Evolutionary conservation across 2,329 filamentous ascomycete genomes (phyloP).

Genomic region (Hypoxylon sp.): DNA sequence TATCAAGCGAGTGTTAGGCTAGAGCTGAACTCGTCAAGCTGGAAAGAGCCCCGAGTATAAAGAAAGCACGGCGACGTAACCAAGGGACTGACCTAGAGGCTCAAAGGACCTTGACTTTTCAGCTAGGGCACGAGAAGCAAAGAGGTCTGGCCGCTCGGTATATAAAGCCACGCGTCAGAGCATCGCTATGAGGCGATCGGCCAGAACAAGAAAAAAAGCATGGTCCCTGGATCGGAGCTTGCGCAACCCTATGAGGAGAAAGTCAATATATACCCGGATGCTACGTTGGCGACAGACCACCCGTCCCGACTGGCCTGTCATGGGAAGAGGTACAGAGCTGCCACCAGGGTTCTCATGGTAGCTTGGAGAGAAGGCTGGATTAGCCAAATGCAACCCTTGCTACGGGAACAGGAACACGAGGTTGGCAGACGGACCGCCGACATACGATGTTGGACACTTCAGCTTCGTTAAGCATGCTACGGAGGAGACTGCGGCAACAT

Average conservation of each 20-base stretch:
- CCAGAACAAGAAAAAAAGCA: conserved; percentile 25
- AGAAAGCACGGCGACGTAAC: conserved; percentile 6
- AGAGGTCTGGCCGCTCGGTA: conserved; percentile 9
- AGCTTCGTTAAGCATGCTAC: conserved; percentile 8
- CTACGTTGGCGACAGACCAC: conserved; percentile 39
- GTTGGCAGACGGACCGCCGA: conserved; percentile 11
- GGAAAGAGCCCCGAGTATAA: conserved; percentile 8
- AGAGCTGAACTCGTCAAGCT: conserved; percentile 14
- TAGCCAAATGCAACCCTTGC: conserved; percentile 15
- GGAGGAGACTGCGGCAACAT: conserved; percentile 9
- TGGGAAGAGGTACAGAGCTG: conserved; percentile 17
- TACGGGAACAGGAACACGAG: conserved; percentile 25
- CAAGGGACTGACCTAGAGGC: neutral
- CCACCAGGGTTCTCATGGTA: conserved; percentile 21
- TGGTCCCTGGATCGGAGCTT: conserved; percentile 37
- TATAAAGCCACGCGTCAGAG: conserved; percentile 29
- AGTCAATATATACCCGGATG: conserved; percentile 46
- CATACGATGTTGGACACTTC: conserved; percentile 17
- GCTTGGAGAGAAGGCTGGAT: conserved; percentile 22
- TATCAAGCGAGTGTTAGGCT: conserved; percentile 23
- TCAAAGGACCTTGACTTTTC: conserved; percentile 14
- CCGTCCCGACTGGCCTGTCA: conserved; percentile 30
- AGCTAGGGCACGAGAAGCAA: conserved; percentile 17
- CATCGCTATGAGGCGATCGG: conserved; percentile 1
- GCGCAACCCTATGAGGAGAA: conserved; percentile 31